These are phyloP conservation scores for Aspergillus melleus DNA, from an alignment of 2,329 filamentous ascomycete genomes.

Conservation along the genomic window DNA sequence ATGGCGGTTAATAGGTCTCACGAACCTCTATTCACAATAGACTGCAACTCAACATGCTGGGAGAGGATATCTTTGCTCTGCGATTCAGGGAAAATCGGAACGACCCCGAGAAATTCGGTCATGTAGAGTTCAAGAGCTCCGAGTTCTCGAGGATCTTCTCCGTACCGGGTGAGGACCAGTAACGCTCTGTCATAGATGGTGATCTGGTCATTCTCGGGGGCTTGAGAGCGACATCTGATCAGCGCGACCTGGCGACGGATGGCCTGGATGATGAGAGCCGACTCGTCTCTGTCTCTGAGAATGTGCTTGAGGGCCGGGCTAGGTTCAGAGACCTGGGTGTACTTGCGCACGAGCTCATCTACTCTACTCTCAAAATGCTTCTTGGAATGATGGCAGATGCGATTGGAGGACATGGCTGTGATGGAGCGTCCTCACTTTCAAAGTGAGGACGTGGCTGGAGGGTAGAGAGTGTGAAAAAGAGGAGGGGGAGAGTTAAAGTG, in stretches of 20 bases:
- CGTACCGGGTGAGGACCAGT: constrained; percentile 34
- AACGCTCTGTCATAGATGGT: constrained; percentile 45
- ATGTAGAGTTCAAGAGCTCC: constrained; percentile 41
- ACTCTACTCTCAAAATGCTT: constrained; percentile 14
- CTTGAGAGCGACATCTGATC: constrained; percentile 36
- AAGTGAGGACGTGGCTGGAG: not conserved
- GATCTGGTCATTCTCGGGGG: constrained; percentile 36
- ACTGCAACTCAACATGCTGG: constrained; percentile 29
- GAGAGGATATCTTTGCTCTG: constrained; percentile 27
- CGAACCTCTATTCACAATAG: constrained; percentile 26
- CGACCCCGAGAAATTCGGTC: constrained; percentile 39
- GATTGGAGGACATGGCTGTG: not conserved
- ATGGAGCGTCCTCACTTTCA: not conserved
- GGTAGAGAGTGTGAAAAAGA: not conserved
- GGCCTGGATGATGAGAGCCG: constrained; percentile 30
- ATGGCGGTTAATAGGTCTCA: not conserved
- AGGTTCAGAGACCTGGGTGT: constrained; percentile 25
- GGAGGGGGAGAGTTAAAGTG: not conserved
- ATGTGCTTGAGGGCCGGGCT: constrained; percentile 31
- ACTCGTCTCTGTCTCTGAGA: constrained; percentile 23
- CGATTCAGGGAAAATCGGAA: constrained; percentile 14
- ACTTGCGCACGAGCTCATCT: constrained; percentile 29
- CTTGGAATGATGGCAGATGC: not conserved
- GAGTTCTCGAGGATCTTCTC: constrained; percentile 28
- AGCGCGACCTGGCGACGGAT: constrained; percentile 37